Evolutionary conservation across 257 asterid species (phyloP), one percentile per base, ranked within the genome.

Genomic region (Rehmannia glutinosa): DNA sequence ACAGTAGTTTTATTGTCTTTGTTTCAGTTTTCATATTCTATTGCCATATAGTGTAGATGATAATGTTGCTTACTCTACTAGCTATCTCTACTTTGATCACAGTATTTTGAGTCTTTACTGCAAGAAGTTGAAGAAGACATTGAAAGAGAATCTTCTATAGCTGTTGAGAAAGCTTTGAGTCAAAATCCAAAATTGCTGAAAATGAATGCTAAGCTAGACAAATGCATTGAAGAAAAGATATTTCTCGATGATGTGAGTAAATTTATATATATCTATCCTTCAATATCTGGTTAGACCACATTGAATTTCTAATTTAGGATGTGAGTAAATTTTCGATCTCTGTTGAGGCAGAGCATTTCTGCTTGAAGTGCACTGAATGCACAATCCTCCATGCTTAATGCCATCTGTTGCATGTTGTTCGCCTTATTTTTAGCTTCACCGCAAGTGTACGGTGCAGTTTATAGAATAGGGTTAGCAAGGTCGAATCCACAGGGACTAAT

Each of bases 71-170:
- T 56, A 75, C 55, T 15, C 2, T 70, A 61, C 27, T n/a, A 61
- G 60, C 61, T 12, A 21, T 72, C 66, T 78, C 65, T 62, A 24
- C 80, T 76, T 84, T 68, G 61, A 61, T 74, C 57, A 10, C 82
- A 93, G 99, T 94, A 94, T 80, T 94, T 83, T 66, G 99, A 94
- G 75, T 76, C 93, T 62, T 81, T 86, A 58, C 80, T 87, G 62
- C 83, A 80, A 85, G 90, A 85, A 59, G 82, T 81, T 73, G 97
- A 85, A 73, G 87, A 83, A 59, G 99, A 84, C 75, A 81, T 81
- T 77, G 86, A 74, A 81, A 82, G 82, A 64, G 91, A 85, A 69
- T 73, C 77, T 73, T 68, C 80, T 67, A 77, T 41, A 54, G 95
- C 97, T 66, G 83, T 87, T 77, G 79, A 76, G 63, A 91, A 91